These are phyloP conservation scores for Cadophora gregata DNA, from an alignment of 2,329 filamentous ascomycete genomes.

Conservation along the genomic window DNA sequence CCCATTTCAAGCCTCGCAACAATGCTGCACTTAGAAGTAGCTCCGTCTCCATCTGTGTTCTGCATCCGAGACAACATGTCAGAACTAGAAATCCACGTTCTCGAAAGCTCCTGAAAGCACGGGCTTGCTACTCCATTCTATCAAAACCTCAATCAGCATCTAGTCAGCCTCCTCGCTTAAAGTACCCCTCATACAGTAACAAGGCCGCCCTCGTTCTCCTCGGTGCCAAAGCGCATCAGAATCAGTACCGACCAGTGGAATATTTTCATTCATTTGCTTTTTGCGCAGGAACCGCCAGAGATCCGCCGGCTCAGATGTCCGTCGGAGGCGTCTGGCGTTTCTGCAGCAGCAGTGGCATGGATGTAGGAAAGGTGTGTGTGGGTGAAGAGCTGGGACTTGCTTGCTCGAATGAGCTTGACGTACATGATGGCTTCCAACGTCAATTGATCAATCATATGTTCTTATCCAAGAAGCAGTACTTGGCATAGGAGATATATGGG, in stretches of 20 bases:
- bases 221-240: not conserved
- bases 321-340: constrained; percentile 12
- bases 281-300: constrained; percentile 12
- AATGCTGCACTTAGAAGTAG: not conserved
- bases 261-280: not conserved
- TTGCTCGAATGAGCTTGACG: constrained; percentile 3
- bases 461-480: not conserved
- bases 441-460: constrained; percentile 9
- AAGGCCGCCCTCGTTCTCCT: not conserved
- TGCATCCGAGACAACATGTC: not conserved
- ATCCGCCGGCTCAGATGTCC: constrained; percentile 11
- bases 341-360: not conserved
- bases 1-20: not conserved
- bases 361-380: not conserved
- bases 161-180: not conserved
- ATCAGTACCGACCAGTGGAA: not conserved
- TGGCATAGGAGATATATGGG: not conserved
- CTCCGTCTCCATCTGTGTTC: not conserved
- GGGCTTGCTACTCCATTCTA: not conserved
- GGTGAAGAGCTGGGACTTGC: not conserved
- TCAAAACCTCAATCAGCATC: not conserved
- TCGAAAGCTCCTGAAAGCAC: not conserved
- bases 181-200: not conserved
- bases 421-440: not conserved
- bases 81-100: not conserved